A percentile compares a stretch with the other conserved stretches of the same genome.
These are phyloP conservation scores for Coniochaeta sp. DNA, from an alignment of 2,329 filamentous ascomycete species.

Conservation along the genomic window DNA sequence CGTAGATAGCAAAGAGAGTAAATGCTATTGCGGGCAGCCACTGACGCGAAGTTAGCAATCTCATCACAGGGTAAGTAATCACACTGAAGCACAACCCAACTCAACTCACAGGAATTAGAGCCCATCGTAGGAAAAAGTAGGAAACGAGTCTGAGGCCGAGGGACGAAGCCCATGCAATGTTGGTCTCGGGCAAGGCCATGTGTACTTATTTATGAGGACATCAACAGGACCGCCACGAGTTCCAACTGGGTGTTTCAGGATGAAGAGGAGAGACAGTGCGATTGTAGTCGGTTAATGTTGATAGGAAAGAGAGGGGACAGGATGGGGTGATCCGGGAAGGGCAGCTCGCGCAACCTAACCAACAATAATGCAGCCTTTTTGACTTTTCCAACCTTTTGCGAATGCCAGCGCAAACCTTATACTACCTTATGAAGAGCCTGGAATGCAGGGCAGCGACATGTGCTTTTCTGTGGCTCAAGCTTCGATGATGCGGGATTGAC, in stretches of 20 bases:
- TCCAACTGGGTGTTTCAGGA: neutral
- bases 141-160: conserved; percentile 5
- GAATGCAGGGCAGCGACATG: neutral
- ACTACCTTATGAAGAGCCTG: neutral
- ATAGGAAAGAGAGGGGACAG: neutral
- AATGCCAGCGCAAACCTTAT: neutral
- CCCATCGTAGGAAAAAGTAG: conserved; percentile 11
- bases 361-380: neutral
- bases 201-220: neutral
- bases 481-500: neutral
- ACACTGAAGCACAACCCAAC: neutral
- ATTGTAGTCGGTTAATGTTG: neutral
- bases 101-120: conserved; percentile 25
- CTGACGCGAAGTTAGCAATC: conserved; percentile 8
- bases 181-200: neutral
- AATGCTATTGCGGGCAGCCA: conserved; percentile 34
- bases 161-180: neutral
- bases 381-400: conserved; percentile 6
- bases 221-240: neutral
- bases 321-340: neutral
- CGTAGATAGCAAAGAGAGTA: conserved; percentile 57
- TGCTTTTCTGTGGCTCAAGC: neutral
- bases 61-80: neutral
- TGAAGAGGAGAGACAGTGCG: neutral
- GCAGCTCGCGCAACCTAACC: neutral